Percentiles rank a stretch among this genome's conserved stretches.
These are phyloP conservation scores for Trichoderma arundinaceum DNA, from an alignment of 2,329 filamentous ascomycete genomes.

Conservation along the genomic window DNA sequence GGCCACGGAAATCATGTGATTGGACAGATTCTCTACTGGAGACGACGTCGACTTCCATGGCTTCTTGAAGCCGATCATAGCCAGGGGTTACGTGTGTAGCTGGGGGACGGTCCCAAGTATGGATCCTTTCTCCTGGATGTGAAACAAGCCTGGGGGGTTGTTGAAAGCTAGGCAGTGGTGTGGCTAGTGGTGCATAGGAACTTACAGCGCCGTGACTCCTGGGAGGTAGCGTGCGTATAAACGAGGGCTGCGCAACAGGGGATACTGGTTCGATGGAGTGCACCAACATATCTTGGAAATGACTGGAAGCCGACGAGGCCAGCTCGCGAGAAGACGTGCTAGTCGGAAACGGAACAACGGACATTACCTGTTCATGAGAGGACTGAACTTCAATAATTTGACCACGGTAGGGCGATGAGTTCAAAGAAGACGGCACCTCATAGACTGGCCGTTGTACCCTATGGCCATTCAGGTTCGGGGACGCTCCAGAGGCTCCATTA, in stretches of 20 bases:
- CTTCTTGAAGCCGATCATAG: not conserved
- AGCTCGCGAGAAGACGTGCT: conserved; percentile 37
- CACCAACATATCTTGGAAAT: conserved; percentile 51
- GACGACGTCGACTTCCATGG: conserved; percentile 17
- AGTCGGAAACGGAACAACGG: conserved; percentile 33
- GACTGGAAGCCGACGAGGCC: conserved; percentile 37
- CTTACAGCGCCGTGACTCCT: conserved; percentile 38
- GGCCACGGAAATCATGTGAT: conserved; percentile 17
- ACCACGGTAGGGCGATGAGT: conserved; percentile 25
- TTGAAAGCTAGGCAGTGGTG: conserved; percentile 31
- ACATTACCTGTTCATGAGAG: conserved; percentile 40
- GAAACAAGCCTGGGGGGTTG: conserved; percentile 36
- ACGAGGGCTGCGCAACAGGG: conserved; percentile 45
- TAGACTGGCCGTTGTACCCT: conserved; percentile 32
- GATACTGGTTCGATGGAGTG: conserved; percentile 54
- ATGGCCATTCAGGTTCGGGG: conserved; percentile 40
- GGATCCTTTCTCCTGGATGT: conserved; percentile 33
- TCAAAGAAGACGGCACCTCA: conserved; percentile 16
- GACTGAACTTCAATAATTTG: conserved; percentile 26
- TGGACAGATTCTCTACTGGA: conserved; percentile 29
- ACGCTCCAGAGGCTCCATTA: conserved; percentile 33
- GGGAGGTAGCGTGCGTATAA: conserved; percentile 44
- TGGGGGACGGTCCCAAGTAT: conserved; percentile 29
- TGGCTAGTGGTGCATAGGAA: conserved; percentile 34
- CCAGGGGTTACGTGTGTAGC: not conserved